Conservation (phyloP, 306 rosid genomes). For the Rubus parviflorus region DNA sequence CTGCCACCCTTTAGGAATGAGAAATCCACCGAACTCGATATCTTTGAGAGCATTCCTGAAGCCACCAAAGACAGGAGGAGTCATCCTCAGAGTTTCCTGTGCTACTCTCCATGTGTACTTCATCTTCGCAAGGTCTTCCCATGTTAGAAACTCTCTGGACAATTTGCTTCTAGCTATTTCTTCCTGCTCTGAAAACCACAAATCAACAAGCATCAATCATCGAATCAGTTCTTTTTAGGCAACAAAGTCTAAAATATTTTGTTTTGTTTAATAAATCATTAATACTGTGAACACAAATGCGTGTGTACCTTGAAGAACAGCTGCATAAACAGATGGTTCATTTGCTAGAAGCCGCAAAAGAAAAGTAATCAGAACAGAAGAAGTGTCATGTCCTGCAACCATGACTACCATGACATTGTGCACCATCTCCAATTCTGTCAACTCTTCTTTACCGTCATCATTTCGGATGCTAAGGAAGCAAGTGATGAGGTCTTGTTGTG, state of each 20-base stretch:
- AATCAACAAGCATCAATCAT: not conserved
- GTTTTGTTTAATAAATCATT: no score
- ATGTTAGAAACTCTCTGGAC: constrained; percentile 52
- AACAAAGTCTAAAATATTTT: not conserved
- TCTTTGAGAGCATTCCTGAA: constrained; percentile 55
- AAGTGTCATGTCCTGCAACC: constrained; percentile 78
- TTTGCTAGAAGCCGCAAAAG: constrained; percentile 47
- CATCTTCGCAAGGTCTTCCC: constrained; percentile 84
- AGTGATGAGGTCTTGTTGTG: constrained; percentile 60
- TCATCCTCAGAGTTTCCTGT: constrained; percentile 58
- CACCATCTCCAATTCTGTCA: constrained; percentile 63
- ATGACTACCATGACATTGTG: constrained; percentile 58
- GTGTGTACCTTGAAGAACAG: constrained; percentile 74
- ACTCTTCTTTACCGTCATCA: constrained; percentile 34
- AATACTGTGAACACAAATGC: no score
- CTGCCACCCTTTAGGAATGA: constrained; percentile 90
- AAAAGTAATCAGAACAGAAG: constrained; percentile 60
- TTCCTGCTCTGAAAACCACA: constrained; percentile 60
- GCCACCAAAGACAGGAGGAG: constrained; percentile 67
- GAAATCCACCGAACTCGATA: constrained; percentile 57
- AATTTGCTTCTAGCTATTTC: constrained; percentile 57
- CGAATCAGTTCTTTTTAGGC: not conserved
- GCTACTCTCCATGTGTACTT: constrained; percentile 86
- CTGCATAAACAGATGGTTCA: constrained; percentile 50
- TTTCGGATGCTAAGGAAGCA: constrained; percentile 51